Conservation (phyloP, 2,329 filamentous ascomycete genomes). For the Thelonectria discophora region DNA sequence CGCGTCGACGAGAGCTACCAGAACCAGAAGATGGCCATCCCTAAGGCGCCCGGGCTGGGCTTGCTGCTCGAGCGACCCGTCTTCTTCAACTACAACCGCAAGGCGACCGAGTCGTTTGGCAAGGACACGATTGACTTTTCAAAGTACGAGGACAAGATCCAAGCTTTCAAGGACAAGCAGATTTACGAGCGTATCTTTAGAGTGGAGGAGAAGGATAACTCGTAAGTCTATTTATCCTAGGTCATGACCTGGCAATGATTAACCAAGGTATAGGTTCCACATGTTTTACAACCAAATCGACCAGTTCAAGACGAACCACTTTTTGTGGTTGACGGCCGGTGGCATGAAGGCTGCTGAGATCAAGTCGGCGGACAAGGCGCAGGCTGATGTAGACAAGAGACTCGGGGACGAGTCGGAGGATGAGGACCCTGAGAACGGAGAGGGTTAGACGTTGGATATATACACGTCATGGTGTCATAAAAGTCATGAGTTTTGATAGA, state of each 20-base stretch:
- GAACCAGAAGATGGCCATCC: slow-evolving; percentile 79
- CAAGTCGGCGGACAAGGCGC: slow-evolving; percentile 46
- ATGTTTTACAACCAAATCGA: slow-evolving; percentile 83
- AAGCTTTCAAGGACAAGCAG: slow-evolving; percentile 88
- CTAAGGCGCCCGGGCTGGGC: slow-evolving; percentile 91
- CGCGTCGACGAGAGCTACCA: slow-evolving; percentile 81
- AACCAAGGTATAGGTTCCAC: no score
- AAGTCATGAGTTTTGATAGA: no score
- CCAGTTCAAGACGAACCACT: slow-evolving; percentile 75
- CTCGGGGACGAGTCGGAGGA: slow-evolving; percentile 64
- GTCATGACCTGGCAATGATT: background rate
- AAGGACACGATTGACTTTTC: slow-evolving; percentile 80
- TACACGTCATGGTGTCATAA: background rate
- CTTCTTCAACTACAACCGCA: slow-evolving; percentile 87
- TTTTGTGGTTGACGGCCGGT: slow-evolving; percentile 77
- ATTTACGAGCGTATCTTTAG: slow-evolving; percentile 94
- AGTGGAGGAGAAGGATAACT: slow-evolving; percentile 86
- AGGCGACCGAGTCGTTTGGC: slow-evolving; percentile 69
- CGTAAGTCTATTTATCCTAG: slow-evolving; percentile 67
- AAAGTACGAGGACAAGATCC: slow-evolving; percentile 79
- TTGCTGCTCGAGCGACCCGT: slow-evolving; percentile 89
- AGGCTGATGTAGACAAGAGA: slow-evolving; percentile 56
- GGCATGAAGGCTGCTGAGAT: slow-evolving; percentile 69
- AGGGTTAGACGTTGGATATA: slow-evolving; percentile 47
- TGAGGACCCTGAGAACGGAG: slow-evolving; percentile 58